Percentiles rank a stretch among this genome's conserved stretches.
Conservation (phyloP, 495 filamentous ascomycete species). For the Hyaloscypha hepaticicola region DNA sequence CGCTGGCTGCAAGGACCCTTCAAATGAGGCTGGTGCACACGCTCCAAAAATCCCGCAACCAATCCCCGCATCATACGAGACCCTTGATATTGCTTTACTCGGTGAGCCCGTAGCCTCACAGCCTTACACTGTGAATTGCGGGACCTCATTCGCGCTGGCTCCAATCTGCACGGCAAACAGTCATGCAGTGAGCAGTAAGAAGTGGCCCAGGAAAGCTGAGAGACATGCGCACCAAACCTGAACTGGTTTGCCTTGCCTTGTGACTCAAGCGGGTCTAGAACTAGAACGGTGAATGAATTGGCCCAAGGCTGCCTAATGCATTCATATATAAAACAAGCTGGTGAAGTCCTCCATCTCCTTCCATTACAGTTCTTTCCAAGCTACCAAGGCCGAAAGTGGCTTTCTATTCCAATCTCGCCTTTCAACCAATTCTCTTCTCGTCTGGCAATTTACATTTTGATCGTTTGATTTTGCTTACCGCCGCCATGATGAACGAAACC, state of each 20-base stretch:
- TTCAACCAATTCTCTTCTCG: not conserved
- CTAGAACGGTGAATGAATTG: not conserved
- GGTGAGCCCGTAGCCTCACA: conserved; percentile 11
- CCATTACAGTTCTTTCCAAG: not conserved
- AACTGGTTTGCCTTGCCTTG: conserved; percentile 3
- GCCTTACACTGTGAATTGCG: not conserved
- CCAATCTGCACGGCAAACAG: conserved; percentile 4
- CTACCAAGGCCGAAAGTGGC: not conserved
- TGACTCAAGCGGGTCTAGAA: conserved; percentile 12
- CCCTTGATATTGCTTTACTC: not conserved
- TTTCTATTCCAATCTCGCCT: not conserved
- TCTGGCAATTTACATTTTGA: not conserved
- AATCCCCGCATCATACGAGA: not conserved
- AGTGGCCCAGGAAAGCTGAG: not conserved
- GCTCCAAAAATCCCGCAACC: not conserved
- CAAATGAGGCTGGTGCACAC: not conserved
- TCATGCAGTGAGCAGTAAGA: conserved; percentile 13
- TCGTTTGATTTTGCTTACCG: not conserved
- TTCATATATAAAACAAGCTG: conserved; percentile 11
- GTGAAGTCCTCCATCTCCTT: not conserved
- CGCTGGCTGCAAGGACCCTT: not conserved
- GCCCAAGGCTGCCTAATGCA: conserved; percentile 3
- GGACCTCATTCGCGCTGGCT: not conserved
- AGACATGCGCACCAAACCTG: not conserved
- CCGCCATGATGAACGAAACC: conserved; percentile 21